These are phyloP conservation scores for Diplodia seriata DNA, from an alignment of 2,329 filamentous ascomycete species.

Conservation along the genomic window DNA sequence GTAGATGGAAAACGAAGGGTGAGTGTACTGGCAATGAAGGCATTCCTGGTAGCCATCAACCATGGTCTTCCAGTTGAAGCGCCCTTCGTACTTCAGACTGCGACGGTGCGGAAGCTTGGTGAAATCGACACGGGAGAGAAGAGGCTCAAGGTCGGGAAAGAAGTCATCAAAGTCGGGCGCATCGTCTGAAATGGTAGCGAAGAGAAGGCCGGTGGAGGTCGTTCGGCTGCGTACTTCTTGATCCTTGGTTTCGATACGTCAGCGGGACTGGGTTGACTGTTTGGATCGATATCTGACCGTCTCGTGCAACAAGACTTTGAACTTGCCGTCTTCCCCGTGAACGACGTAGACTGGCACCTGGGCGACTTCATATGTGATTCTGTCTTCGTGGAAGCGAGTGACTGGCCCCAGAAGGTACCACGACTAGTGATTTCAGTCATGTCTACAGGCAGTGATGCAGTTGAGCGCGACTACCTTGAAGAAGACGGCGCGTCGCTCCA, in stretches of 20 bases:
- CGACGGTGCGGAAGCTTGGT: constrained; percentile 60
- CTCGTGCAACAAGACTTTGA: constrained; percentile 49
- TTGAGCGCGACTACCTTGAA: constrained; percentile 38
- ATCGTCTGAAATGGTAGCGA: constrained; percentile 58
- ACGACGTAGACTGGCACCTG: constrained; percentile 49
- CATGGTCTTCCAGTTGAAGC: constrained; percentile 68
- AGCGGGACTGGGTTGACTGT: constrained; percentile 26
- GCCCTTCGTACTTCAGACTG: constrained; percentile 62
- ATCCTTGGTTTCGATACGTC: not conserved
- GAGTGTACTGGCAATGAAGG: constrained; percentile 65
- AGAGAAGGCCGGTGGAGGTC: constrained; percentile 61
- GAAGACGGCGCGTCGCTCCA: constrained; percentile 56
- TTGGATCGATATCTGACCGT: constrained; percentile 34
- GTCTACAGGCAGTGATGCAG: not conserved
- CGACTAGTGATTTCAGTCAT: constrained; percentile 44
- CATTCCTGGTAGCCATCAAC: constrained; percentile 67
- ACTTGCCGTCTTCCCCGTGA: not conserved
- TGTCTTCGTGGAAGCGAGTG: constrained; percentile 54
- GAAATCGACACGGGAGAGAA: constrained; percentile 61
- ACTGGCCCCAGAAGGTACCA: constrained; percentile 63
- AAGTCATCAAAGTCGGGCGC: constrained; percentile 60
- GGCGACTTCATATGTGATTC: constrained; percentile 59
- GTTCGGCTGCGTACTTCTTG: constrained; percentile 47
- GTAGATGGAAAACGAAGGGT: constrained; percentile 61
- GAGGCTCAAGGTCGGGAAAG: constrained; percentile 59